Conservation (phyloP, 2,329 filamentous ascomycete genomes). For the Diplodia scrobiculata region DNA sequence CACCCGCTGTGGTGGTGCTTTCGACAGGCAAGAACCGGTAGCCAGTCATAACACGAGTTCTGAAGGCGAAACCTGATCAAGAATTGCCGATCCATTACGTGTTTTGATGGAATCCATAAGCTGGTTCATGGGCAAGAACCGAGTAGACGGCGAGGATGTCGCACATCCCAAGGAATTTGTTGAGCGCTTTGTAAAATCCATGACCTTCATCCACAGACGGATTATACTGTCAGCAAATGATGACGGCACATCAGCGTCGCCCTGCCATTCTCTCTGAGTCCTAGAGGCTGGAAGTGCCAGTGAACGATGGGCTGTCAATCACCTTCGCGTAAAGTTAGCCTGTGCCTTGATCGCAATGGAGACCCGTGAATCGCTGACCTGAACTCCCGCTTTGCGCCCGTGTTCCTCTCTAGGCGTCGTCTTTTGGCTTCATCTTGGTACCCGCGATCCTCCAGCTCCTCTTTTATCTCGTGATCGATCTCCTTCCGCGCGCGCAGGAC, state of each 20-base stretch:
- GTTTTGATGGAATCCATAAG: neutral
- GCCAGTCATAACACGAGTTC: neutral
- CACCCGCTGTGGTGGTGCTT: neutral
- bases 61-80: neutral
- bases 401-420: slow-evolving; percentile 49
- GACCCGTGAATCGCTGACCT: neutral
- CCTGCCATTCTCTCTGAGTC: neutral
- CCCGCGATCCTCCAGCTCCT: slow-evolving; percentile 63
- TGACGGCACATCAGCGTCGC: neutral
- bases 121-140: neutral
- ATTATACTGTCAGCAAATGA: too few relatives aligned
- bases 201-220: neutral
- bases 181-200: neutral
- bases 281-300: neutral
- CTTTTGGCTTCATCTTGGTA: slow-evolving; percentile 56
- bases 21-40: neutral
- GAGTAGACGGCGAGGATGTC: neutral
- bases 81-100: neutral
- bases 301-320: neutral
- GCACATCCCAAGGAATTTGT: neutral
- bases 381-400: slow-evolving; percentile 49
- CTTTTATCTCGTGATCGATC: slow-evolving; percentile 67
- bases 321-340: slow-evolving; percentile 2
- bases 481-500: slow-evolving; percentile 61
- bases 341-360: neutral